Percentiles rank a stretch among this genome's conserved stretches.
Evolutionary conservation across 2,329 filamentous ascomycete species (phyloP).

Genomic region (Phialocephala sp.): DNA sequence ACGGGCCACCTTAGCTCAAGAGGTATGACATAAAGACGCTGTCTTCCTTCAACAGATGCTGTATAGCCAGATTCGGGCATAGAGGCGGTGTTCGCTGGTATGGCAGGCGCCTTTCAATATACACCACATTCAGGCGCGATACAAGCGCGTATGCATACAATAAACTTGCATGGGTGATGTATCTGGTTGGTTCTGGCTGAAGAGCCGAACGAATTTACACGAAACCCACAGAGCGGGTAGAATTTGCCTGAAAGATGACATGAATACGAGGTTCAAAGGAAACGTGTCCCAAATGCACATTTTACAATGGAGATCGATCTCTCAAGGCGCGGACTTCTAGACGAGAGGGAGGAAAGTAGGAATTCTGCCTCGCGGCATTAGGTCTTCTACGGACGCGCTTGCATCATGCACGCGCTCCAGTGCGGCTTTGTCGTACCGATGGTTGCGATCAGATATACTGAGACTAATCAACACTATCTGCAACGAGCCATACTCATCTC

Average conservation of each 20-base stretch:
- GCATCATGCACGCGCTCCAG: background rate
- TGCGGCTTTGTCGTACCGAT: too few species aligned
- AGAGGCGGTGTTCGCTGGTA: background rate
- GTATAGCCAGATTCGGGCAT: background rate
- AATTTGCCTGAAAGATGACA: background rate
- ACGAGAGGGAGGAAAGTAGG: too few species aligned
- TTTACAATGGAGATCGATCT: background rate
- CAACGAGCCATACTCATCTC: too few species aligned
- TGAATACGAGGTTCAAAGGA: background rate
- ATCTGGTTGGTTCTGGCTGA: background rate
- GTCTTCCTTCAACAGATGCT: background rate
- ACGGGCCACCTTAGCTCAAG: background rate
- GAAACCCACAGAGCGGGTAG: background rate
- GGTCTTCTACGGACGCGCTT: background rate
- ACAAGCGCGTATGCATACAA: background rate
- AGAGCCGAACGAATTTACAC: background rate
- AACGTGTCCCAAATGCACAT: background rate
- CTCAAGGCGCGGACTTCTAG: background rate
- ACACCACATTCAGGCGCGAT: background rate
- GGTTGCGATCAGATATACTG: too few species aligned
- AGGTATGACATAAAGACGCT: background rate
- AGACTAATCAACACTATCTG: too few species aligned
- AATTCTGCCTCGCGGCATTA: background rate
- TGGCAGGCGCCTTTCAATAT: background rate
- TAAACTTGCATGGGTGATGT: background rate